phyloP scores from a whole-genome alignment of 108 stramenopile species.

The Cyclotella choctawhatcheeana region DNA sequence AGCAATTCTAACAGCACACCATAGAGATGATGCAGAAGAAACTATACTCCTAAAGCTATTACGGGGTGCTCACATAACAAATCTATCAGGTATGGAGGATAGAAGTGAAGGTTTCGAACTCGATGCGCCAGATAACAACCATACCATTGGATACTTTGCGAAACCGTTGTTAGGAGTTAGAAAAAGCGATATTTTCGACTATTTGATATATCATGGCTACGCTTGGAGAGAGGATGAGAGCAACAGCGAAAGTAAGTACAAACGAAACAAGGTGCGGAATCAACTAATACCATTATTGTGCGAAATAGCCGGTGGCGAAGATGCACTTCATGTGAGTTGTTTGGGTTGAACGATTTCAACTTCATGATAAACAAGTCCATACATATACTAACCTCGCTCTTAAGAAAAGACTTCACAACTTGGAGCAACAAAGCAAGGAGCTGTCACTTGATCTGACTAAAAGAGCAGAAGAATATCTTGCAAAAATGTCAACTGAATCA shows the following conservation, averaged over 20 bases:
- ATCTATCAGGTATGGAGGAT: conserved; percentile 72
- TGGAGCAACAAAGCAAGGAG: conserved; percentile 72
- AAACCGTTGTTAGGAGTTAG: conserved; percentile 74
- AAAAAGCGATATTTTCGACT: conserved; percentile 65
- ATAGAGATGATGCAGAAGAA: conserved; percentile 84
- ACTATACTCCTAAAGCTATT: conserved; percentile 82
- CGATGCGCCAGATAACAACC: not conserved
- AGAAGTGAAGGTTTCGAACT: conserved; percentile 44
- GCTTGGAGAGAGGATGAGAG: conserved; percentile 85
- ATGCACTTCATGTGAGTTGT: conserved; percentile 43
- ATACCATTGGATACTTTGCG: conserved; percentile 53
- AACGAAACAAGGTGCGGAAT: conserved; percentile 86
- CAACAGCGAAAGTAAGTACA: conserved; percentile 75
- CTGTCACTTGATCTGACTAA: conserved; percentile 53
- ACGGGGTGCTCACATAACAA: conserved; percentile 81
- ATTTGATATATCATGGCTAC: conserved; percentile 38
- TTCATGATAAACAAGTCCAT: too few species aligned
- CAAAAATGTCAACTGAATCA: conserved; percentile 38
- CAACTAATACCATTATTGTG: conserved; percentile 81
- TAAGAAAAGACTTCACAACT: conserved; percentile 60
- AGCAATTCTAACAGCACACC: conserved; percentile 85
- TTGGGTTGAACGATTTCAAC: too few species aligned
- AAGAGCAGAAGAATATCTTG: conserved; percentile 50
- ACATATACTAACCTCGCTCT: too few species aligned
- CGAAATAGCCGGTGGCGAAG: conserved; percentile 66